Conservation (phyloP, 1,284 basidiomycete species). For the Trametes pubescens region DNA sequence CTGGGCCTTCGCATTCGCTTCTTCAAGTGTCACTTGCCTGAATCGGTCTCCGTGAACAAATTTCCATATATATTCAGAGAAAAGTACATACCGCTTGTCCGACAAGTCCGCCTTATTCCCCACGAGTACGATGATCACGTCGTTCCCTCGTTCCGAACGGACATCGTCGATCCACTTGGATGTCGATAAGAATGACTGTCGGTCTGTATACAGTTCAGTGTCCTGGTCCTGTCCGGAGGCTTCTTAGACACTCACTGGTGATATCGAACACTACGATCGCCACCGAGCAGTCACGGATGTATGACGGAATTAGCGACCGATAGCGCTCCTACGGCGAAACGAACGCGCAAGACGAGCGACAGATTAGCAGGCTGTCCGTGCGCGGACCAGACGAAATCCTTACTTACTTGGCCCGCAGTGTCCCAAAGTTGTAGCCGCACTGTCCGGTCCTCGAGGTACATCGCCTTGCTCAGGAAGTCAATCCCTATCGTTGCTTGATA, state of each 20-base stretch:
- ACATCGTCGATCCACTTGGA: constrained; percentile 99
- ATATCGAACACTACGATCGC: constrained; percentile 99
- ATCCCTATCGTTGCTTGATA: constrained; percentile 99
- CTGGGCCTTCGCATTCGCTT: constrained; percentile 93
- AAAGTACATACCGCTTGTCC: constrained; percentile 79
- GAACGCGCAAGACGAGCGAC: constrained; percentile 8
- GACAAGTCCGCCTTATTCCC: constrained; percentile 99
- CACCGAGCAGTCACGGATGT: constrained; percentile 98
- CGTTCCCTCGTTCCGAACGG: constrained; percentile 94
- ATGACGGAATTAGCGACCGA: constrained; percentile 97
- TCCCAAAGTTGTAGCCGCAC: constrained; percentile 99
- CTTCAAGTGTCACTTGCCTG: constrained; percentile 98
- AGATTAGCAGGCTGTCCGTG: background rate
- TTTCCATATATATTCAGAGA: too few relatives aligned
- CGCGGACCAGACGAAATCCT: background rate
- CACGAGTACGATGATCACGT: constrained; percentile 98
- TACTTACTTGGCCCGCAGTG: constrained; percentile 90
- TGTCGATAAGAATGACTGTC: constrained; percentile 96
- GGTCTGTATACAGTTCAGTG: constrained; percentile 63
- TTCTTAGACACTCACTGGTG: constrained; percentile 78
- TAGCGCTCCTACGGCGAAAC: constrained; percentile 83
- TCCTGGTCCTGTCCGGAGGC: background rate
- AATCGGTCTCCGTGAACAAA: background rate
- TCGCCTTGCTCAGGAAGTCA: constrained; percentile 99
- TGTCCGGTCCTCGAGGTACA: constrained; percentile 99